Evolutionary conservation across 208 protist species (phyloP).

Genomic region (Acanthamoeba rhysodes): DNA sequence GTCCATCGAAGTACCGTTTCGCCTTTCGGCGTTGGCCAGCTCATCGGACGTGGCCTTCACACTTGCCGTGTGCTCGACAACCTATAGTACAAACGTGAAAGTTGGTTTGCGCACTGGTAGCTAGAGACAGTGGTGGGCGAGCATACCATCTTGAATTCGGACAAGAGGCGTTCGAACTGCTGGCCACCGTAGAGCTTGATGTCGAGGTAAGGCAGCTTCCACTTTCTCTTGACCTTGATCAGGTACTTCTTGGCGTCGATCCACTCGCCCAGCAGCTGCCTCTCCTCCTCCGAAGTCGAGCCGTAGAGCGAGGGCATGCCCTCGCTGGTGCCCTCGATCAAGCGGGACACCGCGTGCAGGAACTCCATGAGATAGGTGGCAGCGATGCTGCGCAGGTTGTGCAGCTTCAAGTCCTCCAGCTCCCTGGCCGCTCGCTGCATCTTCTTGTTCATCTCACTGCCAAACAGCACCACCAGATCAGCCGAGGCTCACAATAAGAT

Average conservation of each 20-base stretch:
- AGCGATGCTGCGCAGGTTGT: slow-evolving; percentile 78
- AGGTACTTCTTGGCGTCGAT: slow-evolving; percentile 75
- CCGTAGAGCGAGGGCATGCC: slow-evolving; percentile 84
- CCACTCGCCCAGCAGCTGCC: slow-evolving; percentile 80
- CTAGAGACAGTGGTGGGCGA: too few species aligned
- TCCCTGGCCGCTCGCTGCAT: not conserved
- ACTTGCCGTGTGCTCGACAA: slow-evolving; percentile 79
- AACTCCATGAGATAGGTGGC: slow-evolving; percentile 85
- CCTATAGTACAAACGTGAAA: not conserved
- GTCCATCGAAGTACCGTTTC: slow-evolving; percentile 79
- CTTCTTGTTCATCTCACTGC: not conserved
- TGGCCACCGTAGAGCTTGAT: slow-evolving; percentile 88
- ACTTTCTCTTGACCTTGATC: slow-evolving; percentile 83
- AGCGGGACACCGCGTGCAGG: slow-evolving; percentile 82
- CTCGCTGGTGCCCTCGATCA: slow-evolving; percentile 80
- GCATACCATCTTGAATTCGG: slow-evolving; percentile 83
- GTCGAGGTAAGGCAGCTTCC: slow-evolving; percentile 82
- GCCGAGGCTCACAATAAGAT: not conserved
- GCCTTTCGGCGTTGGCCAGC: slow-evolving; percentile 83
- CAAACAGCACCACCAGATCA: not conserved
- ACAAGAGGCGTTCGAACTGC: slow-evolving; percentile 87
- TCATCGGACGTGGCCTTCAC: slow-evolving; percentile 82
- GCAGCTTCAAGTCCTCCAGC: slow-evolving; percentile 61
- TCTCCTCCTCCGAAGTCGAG: slow-evolving; percentile 85
- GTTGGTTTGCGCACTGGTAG: not conserved